A percentile compares a stretch with the other conserved stretches of the same genome.
Evolutionary conservation across 1,284 basidiomycete genomes (phyloP).

Genomic region (Naganishia liquefaciens): DNA sequence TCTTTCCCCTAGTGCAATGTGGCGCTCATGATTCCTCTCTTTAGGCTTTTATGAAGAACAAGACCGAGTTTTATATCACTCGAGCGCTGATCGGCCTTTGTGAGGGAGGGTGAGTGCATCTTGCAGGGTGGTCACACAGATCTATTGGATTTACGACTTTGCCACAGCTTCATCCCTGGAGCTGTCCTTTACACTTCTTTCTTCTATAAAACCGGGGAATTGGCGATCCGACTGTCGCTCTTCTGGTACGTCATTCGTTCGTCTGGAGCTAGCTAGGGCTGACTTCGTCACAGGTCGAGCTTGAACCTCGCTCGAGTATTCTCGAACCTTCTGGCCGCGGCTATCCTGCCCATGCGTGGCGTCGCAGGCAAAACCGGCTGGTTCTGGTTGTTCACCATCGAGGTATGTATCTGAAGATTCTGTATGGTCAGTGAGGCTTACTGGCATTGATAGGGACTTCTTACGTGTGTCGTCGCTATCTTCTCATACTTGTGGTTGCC

Average conservation of each 20-base stretch:
- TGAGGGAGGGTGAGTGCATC: slow-evolving; percentile 36
- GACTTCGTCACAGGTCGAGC: slow-evolving; percentile 12
- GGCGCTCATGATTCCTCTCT: background rate
- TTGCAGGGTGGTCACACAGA: background rate
- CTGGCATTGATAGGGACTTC: slow-evolving; percentile 35
- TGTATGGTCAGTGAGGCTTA: background rate
- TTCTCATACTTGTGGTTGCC: slow-evolving; percentile 48
- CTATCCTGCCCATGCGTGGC: slow-evolving; percentile 48
- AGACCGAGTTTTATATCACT: slow-evolving; percentile 44
- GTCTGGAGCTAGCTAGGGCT: slow-evolving; percentile 23
- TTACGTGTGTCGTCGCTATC: slow-evolving; percentile 48
- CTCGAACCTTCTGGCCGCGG: slow-evolving; percentile 45
- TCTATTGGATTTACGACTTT: background rate
- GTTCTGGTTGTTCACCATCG: slow-evolving; percentile 46
- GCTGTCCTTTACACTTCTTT: slow-evolving; percentile 52
- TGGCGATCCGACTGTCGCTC: slow-evolving; percentile 51
- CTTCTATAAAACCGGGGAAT: slow-evolving; percentile 49
- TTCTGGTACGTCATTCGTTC: slow-evolving; percentile 48
- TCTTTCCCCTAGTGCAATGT: background rate
- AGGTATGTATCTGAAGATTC: background rate
- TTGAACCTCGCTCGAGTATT: slow-evolving; percentile 33
- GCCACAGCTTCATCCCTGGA: slow-evolving; percentile 46
- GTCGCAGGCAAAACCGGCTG: slow-evolving; percentile 45
- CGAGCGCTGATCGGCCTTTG: slow-evolving; percentile 50
- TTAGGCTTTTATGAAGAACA: slow-evolving; percentile 27